A percentile compares a stretch with the other conserved stretches of the same genome.
These are phyloP conservation scores for Aureobasidium sp. DNA, from an alignment of 2,329 filamentous ascomycete genomes.

Conservation along the genomic window DNA sequence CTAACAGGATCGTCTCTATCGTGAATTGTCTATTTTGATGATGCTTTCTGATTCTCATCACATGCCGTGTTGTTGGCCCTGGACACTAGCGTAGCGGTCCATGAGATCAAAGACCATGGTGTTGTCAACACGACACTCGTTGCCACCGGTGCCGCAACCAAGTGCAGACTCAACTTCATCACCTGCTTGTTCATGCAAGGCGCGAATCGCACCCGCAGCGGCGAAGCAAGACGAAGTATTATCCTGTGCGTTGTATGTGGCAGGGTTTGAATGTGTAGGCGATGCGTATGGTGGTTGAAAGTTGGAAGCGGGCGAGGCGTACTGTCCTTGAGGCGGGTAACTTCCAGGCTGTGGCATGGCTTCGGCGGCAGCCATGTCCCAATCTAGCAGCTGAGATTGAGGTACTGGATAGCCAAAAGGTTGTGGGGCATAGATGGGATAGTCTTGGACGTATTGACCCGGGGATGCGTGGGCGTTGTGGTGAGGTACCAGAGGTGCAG, in stretches of 20 bases:
- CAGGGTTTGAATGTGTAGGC: not conserved
- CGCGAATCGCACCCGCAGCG: conserved; percentile 38
- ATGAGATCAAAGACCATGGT: conserved; percentile 35
- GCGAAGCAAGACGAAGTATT: conserved; percentile 27
- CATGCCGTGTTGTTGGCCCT: not conserved
- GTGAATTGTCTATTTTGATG: no score
- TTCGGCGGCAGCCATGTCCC: conserved; percentile 3
- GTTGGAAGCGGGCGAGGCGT: not conserved
- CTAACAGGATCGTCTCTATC: no score
- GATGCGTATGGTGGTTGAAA: not conserved
- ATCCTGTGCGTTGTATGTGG: not conserved
- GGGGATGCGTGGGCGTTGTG: not conserved
- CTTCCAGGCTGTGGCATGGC: not conserved
- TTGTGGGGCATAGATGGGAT: conserved; percentile 1
- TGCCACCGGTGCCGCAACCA: conserved; percentile 28
- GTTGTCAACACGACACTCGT: conserved; percentile 35
- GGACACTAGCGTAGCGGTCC: conserved; percentile 30
- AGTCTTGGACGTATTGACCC: not conserved
- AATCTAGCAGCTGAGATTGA: not conserved
- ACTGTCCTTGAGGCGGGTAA: not conserved
- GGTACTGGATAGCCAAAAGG: not conserved
- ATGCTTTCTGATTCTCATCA: no score
- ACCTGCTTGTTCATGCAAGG: conserved; percentile 31
- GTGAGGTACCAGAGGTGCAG: not conserved
- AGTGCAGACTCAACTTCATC: conserved; percentile 32